phyloP scores from a whole-genome alignment of 805 yeast species.

The Pichia ethanolica region DNA sequence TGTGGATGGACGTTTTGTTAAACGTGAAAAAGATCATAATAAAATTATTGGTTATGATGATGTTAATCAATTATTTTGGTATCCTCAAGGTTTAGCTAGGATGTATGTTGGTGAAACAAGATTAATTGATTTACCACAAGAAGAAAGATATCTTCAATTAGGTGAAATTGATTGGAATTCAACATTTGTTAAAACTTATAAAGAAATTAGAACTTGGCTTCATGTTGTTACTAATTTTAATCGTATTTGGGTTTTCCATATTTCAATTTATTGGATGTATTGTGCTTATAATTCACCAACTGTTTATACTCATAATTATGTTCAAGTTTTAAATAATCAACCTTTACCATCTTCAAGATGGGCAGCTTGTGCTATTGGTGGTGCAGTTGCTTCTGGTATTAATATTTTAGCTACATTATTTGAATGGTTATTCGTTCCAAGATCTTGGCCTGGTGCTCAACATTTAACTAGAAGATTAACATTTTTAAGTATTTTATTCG shows the following conservation, averaged over 20 bases:
- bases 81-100: constrained; percentile 96
- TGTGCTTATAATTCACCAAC: constrained; percentile 89
- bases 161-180: constrained; percentile 91
- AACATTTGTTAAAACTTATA: constrained; percentile 92
- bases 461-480: constrained; percentile 82
- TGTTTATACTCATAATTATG: constrained; percentile 79
- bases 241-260: constrained; percentile 96
- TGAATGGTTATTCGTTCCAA: constrained; percentile 95
- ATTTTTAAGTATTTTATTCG: constrained; percentile 61
- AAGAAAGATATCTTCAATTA: constrained; percentile 80
- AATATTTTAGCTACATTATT: constrained; percentile 82
- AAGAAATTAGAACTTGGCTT: constrained; percentile 95
- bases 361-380: constrained; percentile 92
- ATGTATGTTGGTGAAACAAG: constrained; percentile 86
- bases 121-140: constrained; percentile 80
- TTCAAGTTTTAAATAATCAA: constrained; percentile 72
- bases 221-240: constrained; percentile 91
- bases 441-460: constrained; percentile 99
- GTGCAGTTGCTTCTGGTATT: constrained; percentile 73
- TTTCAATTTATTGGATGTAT: constrained; percentile 89
- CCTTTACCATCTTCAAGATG: constrained; percentile 89
- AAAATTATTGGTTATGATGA: constrained; percentile 90
- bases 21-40: constrained; percentile 81
- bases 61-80: constrained; percentile 98
- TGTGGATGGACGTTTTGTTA: constrained; percentile 72